These are phyloP conservation scores for Sicyos edulis DNA, from an alignment of 306 rosid genomes.

Conservation along the genomic window DNA sequence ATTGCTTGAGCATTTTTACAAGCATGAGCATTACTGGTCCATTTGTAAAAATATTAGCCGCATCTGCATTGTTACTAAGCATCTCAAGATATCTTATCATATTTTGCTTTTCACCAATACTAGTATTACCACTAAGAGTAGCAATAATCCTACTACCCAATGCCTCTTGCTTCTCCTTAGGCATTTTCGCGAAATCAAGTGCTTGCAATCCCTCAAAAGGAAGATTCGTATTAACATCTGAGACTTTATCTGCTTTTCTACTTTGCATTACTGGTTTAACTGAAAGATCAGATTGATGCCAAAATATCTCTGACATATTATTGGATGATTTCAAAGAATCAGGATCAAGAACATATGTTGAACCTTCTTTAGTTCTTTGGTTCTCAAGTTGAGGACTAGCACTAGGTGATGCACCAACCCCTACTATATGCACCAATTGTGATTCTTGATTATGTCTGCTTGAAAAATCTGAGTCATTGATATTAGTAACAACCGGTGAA, in stretches of 20 bases:
- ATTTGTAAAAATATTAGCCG: conserved; percentile 91
- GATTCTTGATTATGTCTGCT: conserved; percentile 53
- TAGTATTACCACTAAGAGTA: conserved; percentile 61
- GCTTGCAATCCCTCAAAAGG: conserved; percentile 83
- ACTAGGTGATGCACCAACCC: conserved; percentile 52
- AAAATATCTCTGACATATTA: conserved; percentile 56
- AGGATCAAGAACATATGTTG: conserved; percentile 51
- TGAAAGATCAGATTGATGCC: conserved; percentile 94
- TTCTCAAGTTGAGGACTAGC: conserved; percentile 68
- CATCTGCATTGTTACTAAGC: conserved; percentile 82
- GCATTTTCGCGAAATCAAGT: conserved; percentile 72
- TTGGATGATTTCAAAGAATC: conserved; percentile 55
- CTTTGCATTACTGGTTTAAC: conserved; percentile 98
- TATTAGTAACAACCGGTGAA: conserved; percentile 29
- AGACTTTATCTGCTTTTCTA: conserved; percentile 73
- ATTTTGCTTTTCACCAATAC: conserved; percentile 84
- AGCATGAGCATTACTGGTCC: conserved; percentile 91
- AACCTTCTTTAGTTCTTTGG: conserved; percentile 61
- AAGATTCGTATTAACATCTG: conserved; percentile 63
- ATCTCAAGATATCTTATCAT: conserved; percentile 83
- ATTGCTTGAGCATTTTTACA: conserved; percentile 77
- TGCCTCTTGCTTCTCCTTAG: conserved; percentile 68
- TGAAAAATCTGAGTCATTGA: conserved; percentile 43
- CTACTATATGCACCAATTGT: conserved; percentile 49
- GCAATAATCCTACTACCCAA: conserved; percentile 51